phyloP scores from a whole-genome alignment of 1,139 yeast genomes.

The Saccharomyces hybrid region DNA sequence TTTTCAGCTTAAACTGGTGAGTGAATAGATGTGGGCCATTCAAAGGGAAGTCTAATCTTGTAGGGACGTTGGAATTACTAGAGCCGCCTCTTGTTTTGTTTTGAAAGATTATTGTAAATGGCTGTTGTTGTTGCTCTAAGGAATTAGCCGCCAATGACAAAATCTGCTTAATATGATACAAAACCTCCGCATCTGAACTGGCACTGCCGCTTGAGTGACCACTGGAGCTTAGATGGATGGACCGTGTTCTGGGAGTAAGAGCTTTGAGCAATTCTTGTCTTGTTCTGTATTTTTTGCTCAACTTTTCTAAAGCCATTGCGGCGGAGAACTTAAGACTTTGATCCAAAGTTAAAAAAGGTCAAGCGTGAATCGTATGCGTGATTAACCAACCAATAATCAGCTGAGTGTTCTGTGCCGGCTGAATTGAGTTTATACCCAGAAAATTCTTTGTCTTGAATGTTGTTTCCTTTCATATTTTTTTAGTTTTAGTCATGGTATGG shows the following conservation, averaged over 20 bases:
- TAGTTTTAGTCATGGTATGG: too few relatives aligned
- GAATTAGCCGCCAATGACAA: conserved; percentile 9
- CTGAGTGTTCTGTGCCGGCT: too few relatives aligned
- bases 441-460: too few relatives aligned
- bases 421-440: too few relatives aligned
- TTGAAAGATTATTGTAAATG: conserved; percentile 6
- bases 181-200: conserved; percentile 2
- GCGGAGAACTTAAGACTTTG: neutral
- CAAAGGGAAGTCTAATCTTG: neutral
- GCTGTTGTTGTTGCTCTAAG: conserved; percentile 8
- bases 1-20: conserved; percentile 3
- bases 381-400: too few relatives aligned
- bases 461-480: too few relatives aligned
- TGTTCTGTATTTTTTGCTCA: neutral
- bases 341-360: too few relatives aligned
- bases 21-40: neutral
- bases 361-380: too few relatives aligned
- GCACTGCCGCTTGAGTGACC: neutral
- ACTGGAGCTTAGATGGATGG: neutral
- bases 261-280: neutral
- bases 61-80: conserved; percentile 6
- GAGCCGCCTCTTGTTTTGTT: conserved; percentile 1
- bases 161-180: conserved; percentile 9
- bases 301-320: neutral
- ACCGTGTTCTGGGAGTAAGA: neutral